Evolutionary conservation across 345 rosid species (phyloP), one percentile per base, ranked within the genome.

Genomic region (Linum usitatissimum): DNA sequence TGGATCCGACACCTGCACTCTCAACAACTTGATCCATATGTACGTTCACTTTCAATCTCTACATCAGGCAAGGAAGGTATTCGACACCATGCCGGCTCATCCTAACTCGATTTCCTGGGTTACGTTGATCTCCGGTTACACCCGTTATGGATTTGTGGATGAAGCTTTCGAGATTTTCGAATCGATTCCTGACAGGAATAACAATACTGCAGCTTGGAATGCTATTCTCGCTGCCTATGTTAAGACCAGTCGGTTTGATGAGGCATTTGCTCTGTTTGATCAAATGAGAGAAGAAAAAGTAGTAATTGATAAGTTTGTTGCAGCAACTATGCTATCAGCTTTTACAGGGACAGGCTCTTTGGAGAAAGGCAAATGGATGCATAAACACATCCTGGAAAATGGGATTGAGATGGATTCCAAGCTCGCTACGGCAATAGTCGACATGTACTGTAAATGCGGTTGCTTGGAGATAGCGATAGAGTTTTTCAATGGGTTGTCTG

Each of bases 371-470:
- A 70, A 74, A 40, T 76, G 83, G 78, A 72, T 79, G 30, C 78
- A 74, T 54, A 56, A 14, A 15, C 70, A 69, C 60, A 64, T 76
- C 34, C 62, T 55, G 59, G 68, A 69, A 53, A 74, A 49, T 23
- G 75, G 70, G 56, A 70, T 76, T 9, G 71, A 71, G 54, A 15
- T 67, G 12, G 80, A 74, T 23, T 20, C 77, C 0, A 79, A 78
- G 62, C 81, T 78, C 56, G 79, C 81, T 12, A 68, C 83, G 3
- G 53, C 81, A 10, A 63, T 79, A 23, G 71, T 82, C 55, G 83
- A 77, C 68, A 74, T 81, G 86, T 76, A 76, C 18, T 76, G 79
- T 56, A 81, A 81, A 66, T 78, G 81, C 31, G 80, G 83, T 17
- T 79, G 71, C 71, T 63, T 75, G 71, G 81, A 79, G 6, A 73